These are phyloP conservation scores for Eurotiales sp. DNA, from an alignment of 2,329 filamentous ascomycete genomes.

Conservation along the genomic window DNA sequence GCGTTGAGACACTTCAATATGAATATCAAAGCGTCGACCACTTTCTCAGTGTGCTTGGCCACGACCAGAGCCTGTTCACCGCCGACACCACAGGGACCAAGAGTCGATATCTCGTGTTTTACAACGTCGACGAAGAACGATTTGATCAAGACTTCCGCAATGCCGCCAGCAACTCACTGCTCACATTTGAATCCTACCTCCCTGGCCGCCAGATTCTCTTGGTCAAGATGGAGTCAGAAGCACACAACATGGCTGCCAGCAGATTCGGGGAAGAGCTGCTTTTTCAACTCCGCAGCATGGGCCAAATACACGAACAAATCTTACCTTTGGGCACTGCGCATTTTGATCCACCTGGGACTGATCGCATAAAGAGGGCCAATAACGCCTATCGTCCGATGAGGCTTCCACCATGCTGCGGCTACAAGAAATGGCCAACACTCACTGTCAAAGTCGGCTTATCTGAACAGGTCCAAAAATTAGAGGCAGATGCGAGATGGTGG, in stretches of 20 bases:
- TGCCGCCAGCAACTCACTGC: not conserved
- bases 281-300: too few species aligned
- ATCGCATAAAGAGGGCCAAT: too few species aligned
- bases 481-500: too few species aligned
- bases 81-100: not conserved
- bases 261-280: too few species aligned
- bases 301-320: too few species aligned
- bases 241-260: not conserved
- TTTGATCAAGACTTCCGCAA: not conserved
- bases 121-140: not conserved
- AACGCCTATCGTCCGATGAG: too few species aligned
- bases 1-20: not conserved
- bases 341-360: too few species aligned
- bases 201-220: not conserved
- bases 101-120: constrained; percentile 2
- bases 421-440: too few species aligned
- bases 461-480: too few species aligned
- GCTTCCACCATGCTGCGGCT: too few species aligned
- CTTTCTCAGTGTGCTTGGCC: not conserved
- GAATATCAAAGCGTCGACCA: not conserved
- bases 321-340: too few species aligned
- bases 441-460: too few species aligned
- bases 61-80: not conserved
- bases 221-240: constrained; percentile 2
- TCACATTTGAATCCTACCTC: constrained; percentile 2